Conservation (phyloP, 306 rosid species). For the Lotus japonicus region DNA sequence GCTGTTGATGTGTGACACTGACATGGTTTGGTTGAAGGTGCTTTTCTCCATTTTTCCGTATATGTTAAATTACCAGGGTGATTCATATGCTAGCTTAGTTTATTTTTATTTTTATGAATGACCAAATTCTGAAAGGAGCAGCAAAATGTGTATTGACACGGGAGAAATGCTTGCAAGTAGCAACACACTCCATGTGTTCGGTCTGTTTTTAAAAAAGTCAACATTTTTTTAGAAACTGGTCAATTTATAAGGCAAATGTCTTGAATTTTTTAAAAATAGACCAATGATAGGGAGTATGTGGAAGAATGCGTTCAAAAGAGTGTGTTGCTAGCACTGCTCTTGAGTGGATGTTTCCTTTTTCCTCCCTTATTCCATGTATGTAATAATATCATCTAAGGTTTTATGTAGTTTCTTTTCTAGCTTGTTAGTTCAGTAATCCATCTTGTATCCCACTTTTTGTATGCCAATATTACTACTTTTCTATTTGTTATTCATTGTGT, state of each 20-base stretch:
- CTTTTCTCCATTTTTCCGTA: neutral
- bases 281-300: too few relatives aligned
- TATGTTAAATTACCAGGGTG: neutral
- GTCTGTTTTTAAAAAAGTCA: too few relatives aligned
- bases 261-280: too few relatives aligned
- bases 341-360: neutral
- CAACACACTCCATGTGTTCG: too few relatives aligned
- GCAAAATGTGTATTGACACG: slow-evolving; percentile 6
- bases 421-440: neutral
- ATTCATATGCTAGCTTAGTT: neutral
- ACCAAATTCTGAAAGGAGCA: slow-evolving; percentile 3
- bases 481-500: neutral
- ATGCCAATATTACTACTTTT: neutral
- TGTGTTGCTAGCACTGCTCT: too few relatives aligned
- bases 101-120: neutral
- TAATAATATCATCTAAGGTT: neutral
- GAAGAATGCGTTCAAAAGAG: too few relatives aligned
- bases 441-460: neutral
- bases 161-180: too few relatives aligned
- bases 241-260: too few relatives aligned
- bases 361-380: neutral
- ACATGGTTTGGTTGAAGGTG: slow-evolving; percentile 99
- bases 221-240: too few relatives aligned
- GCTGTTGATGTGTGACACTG: slow-evolving; percentile 96
- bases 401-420: neutral